A percentile compares a stretch with the other conserved stretches of the same genome.
phyloP scores from a whole-genome alignment of 208 protist species.

The Acanthamoeba royreba region DNA sequence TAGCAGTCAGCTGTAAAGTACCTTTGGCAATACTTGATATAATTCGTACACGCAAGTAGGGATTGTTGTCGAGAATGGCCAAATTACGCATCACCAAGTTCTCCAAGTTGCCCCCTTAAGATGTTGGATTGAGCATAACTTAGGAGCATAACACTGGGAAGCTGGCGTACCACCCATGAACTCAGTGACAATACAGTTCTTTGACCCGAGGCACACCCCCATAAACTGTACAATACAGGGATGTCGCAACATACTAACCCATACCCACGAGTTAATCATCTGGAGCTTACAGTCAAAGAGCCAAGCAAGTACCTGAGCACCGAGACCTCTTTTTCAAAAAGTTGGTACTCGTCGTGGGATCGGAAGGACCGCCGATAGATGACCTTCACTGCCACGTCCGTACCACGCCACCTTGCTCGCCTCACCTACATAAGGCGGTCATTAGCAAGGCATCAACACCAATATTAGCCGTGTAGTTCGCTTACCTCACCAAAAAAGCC shows the following conservation, averaged over 20 bases:
- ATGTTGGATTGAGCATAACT: not conserved
- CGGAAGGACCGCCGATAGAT: not conserved
- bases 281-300: not conserved
- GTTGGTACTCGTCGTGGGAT: not conserved
- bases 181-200: not conserved
- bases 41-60: not conserved
- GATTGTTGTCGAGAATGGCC: not conserved
- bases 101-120: not conserved
- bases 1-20: not conserved
- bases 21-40: not conserved
- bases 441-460: not conserved
- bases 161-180: not conserved
- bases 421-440: not conserved
- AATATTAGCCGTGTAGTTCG: not conserved
- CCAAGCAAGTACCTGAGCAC: not conserved
- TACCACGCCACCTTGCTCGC: not conserved
- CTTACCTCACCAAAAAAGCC: not conserved
- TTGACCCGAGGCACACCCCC: not conserved
- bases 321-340: not conserved
- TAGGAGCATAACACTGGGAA: not conserved
- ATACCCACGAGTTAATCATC: not conserved
- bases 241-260: not conserved
- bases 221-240: constrained; percentile 17
- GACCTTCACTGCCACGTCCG: not conserved
- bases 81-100: not conserved